Conservation (phyloP, 129 eudicot species). For the Flaveria bidentis region DNA sequence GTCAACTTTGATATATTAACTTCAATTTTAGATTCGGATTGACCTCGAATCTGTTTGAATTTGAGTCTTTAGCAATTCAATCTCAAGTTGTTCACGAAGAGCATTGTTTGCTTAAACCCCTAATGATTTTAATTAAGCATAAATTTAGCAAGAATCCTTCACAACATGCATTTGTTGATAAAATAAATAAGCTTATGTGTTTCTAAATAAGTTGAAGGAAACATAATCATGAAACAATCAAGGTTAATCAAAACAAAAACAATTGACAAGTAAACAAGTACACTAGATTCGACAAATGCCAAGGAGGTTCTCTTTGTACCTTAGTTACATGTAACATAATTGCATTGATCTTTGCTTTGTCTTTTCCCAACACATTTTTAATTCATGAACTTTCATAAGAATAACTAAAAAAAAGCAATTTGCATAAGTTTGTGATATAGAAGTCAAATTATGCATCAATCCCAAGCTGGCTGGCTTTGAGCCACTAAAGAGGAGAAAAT, state of each 20-base stretch:
- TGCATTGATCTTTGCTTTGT: conserved; percentile 41
- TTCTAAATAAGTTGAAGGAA: background rate
- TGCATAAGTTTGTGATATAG: conserved; percentile 28
- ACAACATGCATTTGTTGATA: background rate
- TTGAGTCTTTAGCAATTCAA: no score
- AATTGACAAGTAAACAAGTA: conserved; percentile 41
- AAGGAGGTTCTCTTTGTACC: conserved; percentile 43
- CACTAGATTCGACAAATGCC: conserved; percentile 48
- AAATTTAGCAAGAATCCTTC: background rate
- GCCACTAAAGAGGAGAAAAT: conserved; percentile 38
- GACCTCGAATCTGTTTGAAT: no score
- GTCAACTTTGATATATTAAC: no score
- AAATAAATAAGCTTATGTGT: background rate
- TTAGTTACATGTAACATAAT: conserved; percentile 29
- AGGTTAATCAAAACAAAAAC: conserved; percentile 33
- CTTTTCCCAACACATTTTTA: conserved; percentile 24
- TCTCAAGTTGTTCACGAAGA: no score
- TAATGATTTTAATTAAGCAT: background rate
- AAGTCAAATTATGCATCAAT: conserved; percentile 41
- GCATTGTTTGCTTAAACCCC: background rate
- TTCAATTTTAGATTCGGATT: no score
- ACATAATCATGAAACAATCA: conserved; percentile 41
- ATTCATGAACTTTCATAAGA: background rate
- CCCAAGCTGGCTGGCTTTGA: conserved; percentile 37
- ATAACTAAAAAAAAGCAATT: conserved; percentile 23